A percentile compares a stretch with the other conserved stretches of the same genome.
Conservation (phyloP, 108 stramenopile genomes). For the Mayamaea pseudoterrestris region DNA sequence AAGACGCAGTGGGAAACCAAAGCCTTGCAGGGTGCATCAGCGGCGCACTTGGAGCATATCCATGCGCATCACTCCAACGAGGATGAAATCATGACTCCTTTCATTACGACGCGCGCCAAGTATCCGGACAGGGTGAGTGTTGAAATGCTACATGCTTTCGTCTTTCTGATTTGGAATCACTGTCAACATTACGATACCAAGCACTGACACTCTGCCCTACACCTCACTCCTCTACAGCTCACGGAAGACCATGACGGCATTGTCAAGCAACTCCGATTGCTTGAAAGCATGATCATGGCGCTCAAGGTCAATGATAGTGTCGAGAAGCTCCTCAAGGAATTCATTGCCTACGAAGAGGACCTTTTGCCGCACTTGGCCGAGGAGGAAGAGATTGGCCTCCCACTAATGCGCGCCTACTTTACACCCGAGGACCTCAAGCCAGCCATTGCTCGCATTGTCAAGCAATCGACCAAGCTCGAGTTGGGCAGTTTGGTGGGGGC, state of each 20-base stretch:
- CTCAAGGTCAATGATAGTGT: constrained; percentile 16
- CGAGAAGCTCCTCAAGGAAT: constrained; percentile 8
- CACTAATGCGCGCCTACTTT: constrained; percentile 31
- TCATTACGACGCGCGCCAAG: constrained; percentile 17
- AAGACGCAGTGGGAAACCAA: no score
- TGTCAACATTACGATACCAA: not conserved
- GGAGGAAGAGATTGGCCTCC: constrained; percentile 25
- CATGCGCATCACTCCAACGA: constrained; percentile 30
- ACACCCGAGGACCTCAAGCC: constrained; percentile 14
- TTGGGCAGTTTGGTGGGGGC: not conserved
- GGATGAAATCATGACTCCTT: constrained; percentile 29
- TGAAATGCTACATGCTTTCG: no score
- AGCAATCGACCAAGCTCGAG: not conserved
- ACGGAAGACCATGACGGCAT: no score
- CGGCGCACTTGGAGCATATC: constrained; percentile 24
- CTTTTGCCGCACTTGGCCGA: constrained; percentile 31
- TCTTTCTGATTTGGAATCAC: not conserved
- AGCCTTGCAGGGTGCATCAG: no score
- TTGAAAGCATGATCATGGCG: no score
- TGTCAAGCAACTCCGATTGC: no score
- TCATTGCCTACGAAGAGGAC: constrained; percentile 12
- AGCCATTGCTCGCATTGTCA: constrained; percentile 1
- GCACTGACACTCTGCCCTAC: no score
- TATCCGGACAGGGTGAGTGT: constrained; percentile 25
- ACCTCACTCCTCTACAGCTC: no score